Evolutionary conservation across 2,329 filamentous ascomycete genomes (phyloP).

Genomic region (Neonectria magnoliae): DNA sequence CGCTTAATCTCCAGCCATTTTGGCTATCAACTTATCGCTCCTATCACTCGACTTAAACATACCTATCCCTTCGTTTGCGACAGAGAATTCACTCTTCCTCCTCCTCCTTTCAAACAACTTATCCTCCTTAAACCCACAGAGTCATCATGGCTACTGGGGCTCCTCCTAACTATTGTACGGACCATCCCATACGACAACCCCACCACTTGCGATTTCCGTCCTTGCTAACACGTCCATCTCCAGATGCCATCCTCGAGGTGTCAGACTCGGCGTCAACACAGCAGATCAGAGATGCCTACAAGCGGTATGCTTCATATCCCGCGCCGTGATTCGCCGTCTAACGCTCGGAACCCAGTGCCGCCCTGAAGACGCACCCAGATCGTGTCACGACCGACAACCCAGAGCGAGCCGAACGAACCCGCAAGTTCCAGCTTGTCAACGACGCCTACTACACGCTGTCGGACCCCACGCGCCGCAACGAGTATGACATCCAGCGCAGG

Average conservation of each 20-base stretch:
- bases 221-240: slow-evolving; percentile 26
- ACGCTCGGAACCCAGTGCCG: slow-evolving; percentile 67
- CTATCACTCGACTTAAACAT: slow-evolving; percentile 14
- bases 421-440: slow-evolving; percentile 90
- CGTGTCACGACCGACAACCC: slow-evolving; percentile 86
- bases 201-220: slow-evolving; percentile 22
- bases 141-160: slow-evolving; percentile 50
- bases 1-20: slow-evolving; percentile 14
- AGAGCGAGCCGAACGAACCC: slow-evolving; percentile 82
- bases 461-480: slow-evolving; percentile 77
- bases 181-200: slow-evolving; percentile 19
- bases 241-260: slow-evolving; percentile 80
- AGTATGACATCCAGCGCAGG: slow-evolving; percentile 79
- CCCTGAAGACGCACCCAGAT: slow-evolving; percentile 92
- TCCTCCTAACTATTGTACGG: slow-evolving; percentile 69
- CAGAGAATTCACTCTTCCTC: neutral
- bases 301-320: slow-evolving; percentile 65
- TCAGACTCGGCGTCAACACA: slow-evolving; percentile 78
- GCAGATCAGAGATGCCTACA: slow-evolving; percentile 94
- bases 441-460: slow-evolving; percentile 94
- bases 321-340: slow-evolving; percentile 8
- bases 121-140: neutral
- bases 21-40: slow-evolving; percentile 20
- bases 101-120: neutral
- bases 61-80: slow-evolving; percentile 9